Evolutionary conservation across 345 rosid species (phyloP), one percentile per base, ranked within the genome.

Genomic region (Iberis pinnata): DNA sequence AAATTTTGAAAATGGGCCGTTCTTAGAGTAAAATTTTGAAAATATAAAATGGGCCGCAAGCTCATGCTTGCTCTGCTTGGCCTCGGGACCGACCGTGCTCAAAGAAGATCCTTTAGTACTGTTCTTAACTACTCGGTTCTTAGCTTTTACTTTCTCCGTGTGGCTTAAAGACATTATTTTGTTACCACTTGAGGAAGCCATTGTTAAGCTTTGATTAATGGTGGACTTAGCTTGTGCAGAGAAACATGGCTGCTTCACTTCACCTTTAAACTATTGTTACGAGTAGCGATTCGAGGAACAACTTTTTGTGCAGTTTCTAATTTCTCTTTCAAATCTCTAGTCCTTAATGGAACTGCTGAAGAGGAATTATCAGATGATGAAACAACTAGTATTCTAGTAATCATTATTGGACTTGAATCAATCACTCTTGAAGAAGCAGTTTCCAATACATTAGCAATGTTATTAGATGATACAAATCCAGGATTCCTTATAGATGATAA

Each of bases 141-240:
- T 75, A 53, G 64, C 74, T 53, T 80, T 89, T 18, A 29, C 56
- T 39, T 81, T 89, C 69, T 75, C 78, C 69, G 68, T 82, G 52
- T 55, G 32, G 1, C 55, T 62, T 20, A 64, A 54, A 66, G 64
- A 31, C 0, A 16, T 20, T 43, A 60, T 58, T 15, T 51, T 66
- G 43, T 45, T 66, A 37, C 64, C 60, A 45, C 64, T 65, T 13
- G 70, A 56, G 14, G 58, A 65, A n/a, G n/a, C n/a, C 12, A 40
- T 56, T 35, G 46, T 44, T 74, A 78, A 43, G 56, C 80, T 81
- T 75, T 83, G 95, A 38, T 50, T 35, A 51, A 77, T 84, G 51
- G 81, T 88, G 35, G 76, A 73, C 65, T 92, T 92, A 40, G 94
- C 81, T 83, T 92, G 98, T 40, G 85, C 75, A 63, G 98, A 90